phyloP scores from a whole-genome alignment of 1,284 basidiomycete species.

The Irpex sp. region DNA sequence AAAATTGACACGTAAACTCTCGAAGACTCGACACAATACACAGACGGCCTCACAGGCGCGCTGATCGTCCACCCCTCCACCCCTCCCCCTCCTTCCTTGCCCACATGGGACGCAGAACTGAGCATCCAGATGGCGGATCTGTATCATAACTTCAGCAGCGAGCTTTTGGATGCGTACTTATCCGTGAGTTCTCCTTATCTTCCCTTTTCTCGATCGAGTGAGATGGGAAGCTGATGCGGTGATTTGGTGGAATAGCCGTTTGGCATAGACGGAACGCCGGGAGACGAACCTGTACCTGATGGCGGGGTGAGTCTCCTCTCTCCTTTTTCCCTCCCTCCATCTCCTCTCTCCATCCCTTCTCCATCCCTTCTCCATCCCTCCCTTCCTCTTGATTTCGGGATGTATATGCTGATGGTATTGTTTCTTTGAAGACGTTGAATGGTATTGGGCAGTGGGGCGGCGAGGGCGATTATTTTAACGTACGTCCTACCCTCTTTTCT shows the following conservation, averaged over 20 bases:
- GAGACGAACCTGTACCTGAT: conserved; percentile 38
- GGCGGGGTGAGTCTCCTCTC: conserved; percentile 20
- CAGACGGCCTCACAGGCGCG: conserved; percentile 45
- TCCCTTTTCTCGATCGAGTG: too few species aligned
- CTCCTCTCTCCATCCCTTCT: too few species aligned
- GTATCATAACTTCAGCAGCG: conserved; percentile 31
- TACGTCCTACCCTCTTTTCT: conserved; percentile 8
- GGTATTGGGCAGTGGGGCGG: conserved; percentile 32
- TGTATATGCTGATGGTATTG: too few species aligned
- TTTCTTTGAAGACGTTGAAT: conserved; percentile 26
- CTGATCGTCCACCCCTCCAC: conserved; percentile 15
- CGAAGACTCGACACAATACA: conserved; percentile 38
- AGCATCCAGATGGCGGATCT: conserved; percentile 34
- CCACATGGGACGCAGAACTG: conserved; percentile 32
- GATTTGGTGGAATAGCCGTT: conserved; percentile 21
- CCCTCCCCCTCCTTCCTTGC: conserved; percentile 24
- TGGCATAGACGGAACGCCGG: conserved; percentile 30
- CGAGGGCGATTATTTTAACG: conserved; percentile 23
- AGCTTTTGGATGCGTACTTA: conserved; percentile 27
- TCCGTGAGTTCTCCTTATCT: conserved; percentile 19
- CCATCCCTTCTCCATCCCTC: too few species aligned
- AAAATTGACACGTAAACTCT: too few species aligned
- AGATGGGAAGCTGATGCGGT: too few species aligned
- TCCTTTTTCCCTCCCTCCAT: too few species aligned
- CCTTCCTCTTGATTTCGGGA: too few species aligned